Conservation (phyloP, 2,329 filamentous ascomycete species). For the Pyrenophora seminiperda region DNA sequence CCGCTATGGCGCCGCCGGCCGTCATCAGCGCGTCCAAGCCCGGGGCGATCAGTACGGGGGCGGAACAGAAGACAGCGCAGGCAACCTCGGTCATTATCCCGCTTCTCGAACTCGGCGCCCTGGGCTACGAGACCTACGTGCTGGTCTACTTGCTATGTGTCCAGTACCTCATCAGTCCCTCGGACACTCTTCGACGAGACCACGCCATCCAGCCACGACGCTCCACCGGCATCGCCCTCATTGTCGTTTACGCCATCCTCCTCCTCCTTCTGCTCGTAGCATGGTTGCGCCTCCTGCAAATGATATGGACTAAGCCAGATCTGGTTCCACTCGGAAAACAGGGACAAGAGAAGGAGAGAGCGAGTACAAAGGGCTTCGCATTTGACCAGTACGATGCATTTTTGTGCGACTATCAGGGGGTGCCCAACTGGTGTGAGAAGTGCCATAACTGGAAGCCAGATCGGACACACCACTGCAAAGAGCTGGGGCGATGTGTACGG, state of each 20-base stretch:
- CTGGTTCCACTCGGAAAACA: conserved; percentile 66
- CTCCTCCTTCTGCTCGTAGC: conserved; percentile 68
- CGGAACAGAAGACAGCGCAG: conserved; percentile 54
- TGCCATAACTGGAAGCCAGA: conserved; percentile 90
- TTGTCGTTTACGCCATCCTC: conserved; percentile 74
- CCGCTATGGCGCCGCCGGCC: conserved; percentile 28
- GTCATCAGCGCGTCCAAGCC: conserved; percentile 30
- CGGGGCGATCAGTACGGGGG: conserved; percentile 24
- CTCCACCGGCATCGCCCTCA: conserved; percentile 68
- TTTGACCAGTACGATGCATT: conserved; percentile 87
- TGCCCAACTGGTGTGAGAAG: conserved; percentile 81
- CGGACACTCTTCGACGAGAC: conserved; percentile 26
- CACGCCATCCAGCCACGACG: conserved; percentile 48
- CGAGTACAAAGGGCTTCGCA: conserved; percentile 60
- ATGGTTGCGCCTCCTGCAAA: conserved; percentile 73
- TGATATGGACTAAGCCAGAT: conserved; percentile 73
- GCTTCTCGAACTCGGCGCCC: conserved; percentile 66
- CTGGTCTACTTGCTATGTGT: conserved; percentile 66
- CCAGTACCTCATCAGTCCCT: conserved; percentile 68
- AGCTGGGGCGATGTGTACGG: conserved; percentile 77
- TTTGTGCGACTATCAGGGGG: conserved; percentile 78
- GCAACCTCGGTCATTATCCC: conserved; percentile 72
- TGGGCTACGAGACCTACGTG: conserved; percentile 74
- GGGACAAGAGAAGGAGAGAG: conserved; percentile 35
- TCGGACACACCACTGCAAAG: conserved; percentile 82